These are phyloP conservation scores for Gonapodya sp. DNA, from an alignment of 192 early-diverging fungal genomes.

Conservation along the genomic window DNA sequence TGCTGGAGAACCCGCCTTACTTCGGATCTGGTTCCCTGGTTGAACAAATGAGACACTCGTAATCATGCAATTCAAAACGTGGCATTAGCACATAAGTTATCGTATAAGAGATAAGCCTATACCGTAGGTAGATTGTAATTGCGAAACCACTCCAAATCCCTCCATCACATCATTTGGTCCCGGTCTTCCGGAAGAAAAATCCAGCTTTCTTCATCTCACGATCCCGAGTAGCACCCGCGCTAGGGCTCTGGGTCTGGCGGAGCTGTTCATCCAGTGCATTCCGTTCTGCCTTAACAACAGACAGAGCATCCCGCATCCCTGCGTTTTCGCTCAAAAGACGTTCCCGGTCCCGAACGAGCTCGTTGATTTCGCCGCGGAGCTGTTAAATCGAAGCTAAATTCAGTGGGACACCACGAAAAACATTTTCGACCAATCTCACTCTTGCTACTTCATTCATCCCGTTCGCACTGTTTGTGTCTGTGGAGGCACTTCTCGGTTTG, in stretches of 20 bases:
- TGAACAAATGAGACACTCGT: no score
- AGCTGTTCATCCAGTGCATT: constrained; percentile 1
- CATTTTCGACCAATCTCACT: no score
- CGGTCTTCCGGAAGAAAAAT: not conserved
- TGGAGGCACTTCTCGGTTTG: not conserved
- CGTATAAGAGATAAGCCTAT: no score
- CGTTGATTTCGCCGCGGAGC: not conserved
- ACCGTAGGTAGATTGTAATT: no score
- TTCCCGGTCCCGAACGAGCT: not conserved
- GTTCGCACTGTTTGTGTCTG: not conserved
- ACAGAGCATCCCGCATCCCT: constrained; percentile 1
- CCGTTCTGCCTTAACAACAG: not conserved
- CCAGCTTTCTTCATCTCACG: not conserved
- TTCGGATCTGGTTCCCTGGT: no score
- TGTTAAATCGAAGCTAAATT: not conserved
- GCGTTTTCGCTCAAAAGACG: not conserved
- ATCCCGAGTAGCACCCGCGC: not conserved
- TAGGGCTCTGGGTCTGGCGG: not conserved
- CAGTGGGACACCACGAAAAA: no score
- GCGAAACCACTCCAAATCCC: no score
- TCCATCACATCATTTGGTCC: no score
- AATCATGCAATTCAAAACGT: no score
- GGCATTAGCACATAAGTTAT: no score
- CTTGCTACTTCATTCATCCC: not conserved
- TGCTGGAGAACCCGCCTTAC: no score